Evolutionary conservation across 2,329 filamentous ascomycete genomes (phyloP), one percentile per base, ranked within the genome.

Genomic region (Pseudomassariella vexata): DNA sequence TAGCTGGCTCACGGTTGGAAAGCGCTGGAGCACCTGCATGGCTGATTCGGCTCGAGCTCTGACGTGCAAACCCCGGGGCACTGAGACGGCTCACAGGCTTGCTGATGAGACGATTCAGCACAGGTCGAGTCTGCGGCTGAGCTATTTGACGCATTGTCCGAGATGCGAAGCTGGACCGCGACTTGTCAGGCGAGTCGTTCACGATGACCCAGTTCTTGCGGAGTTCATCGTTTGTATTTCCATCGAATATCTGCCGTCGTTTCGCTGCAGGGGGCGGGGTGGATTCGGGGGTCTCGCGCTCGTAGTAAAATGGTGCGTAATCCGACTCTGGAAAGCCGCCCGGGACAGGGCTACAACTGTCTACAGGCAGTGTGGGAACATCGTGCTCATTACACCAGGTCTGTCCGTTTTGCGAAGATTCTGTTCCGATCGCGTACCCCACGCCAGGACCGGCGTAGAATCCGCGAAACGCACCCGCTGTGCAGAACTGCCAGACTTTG

Each of bases 401-500:
- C 18, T 45, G 41, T 5, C 37, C 38, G 9, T 24, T 33, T 9
- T 34, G 16, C 21, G 27, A 24, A 30, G 53, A 37, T 17, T 42
- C 41, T 25, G 41, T 32, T 9, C 65, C 53, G 44, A 85, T 62
- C 6, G 72, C 63, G 49, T 89, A 94, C 17, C 77, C 79, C 38
- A 67, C 68, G 7, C 89, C 90, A 3, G 83, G 86, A 6, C 89
- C 90, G 9, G 89, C 87, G 40, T 89, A 80, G 55, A 95, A 95
- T 0, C 89, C 89, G 34, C 74, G 73, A 50, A 95, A 94, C 0
- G 83, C 76, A 7, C 72, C 76, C 0, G 65, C 63, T 54, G 68
- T 85, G 63, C 89, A 95, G 48, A 95, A 92, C 45, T 88, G 76
- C 73, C 86, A 88, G 1, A 94, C 78, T 49, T 82, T 90, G 12